Evolutionary conservation across 805 yeast species (phyloP).

Genomic region (Clavispora santaluciae): DNA sequence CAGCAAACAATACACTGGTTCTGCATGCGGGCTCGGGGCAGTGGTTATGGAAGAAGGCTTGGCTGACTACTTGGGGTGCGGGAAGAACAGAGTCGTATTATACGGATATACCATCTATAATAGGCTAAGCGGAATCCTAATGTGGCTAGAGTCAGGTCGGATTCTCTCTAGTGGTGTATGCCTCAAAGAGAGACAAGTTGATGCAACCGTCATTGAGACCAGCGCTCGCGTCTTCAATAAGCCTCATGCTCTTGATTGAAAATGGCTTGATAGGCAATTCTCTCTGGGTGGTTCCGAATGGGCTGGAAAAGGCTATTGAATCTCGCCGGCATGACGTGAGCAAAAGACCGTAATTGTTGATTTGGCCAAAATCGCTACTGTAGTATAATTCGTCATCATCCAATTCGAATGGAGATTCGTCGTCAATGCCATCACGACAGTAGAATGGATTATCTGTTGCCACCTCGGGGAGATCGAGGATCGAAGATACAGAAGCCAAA

Average conservation of each 20-base stretch:
- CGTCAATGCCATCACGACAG: slow-evolving; percentile 8
- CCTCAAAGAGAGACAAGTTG: slow-evolving; percentile 37
- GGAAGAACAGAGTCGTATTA: no score
- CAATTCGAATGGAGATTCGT: slow-evolving; percentile 13
- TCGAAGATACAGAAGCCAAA: slow-evolving; percentile 7
- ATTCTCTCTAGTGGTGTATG: slow-evolving; percentile 38
- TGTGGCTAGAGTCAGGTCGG: no score
- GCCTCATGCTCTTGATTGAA: slow-evolving; percentile 31
- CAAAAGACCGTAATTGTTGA: slow-evolving; percentile 25
- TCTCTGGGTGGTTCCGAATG: slow-evolving; percentile 11
- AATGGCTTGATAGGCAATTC: slow-evolving; percentile 15
- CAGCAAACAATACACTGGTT: not conserved
- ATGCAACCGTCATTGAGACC: slow-evolving; percentile 41
- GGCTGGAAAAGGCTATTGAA: slow-evolving; percentile 7
- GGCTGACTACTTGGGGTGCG: not conserved
- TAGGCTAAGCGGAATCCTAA: no score
- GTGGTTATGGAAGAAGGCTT: not conserved
- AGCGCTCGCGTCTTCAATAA: slow-evolving; percentile 32
- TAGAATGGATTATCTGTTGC: slow-evolving; percentile 18
- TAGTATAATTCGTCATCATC: slow-evolving; percentile 28
- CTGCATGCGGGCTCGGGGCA: not conserved
- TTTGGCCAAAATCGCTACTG: slow-evolving; percentile 29
- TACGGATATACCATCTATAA: no score
- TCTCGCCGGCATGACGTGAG: slow-evolving; percentile 14
- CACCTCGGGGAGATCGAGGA: slow-evolving; percentile 30